A percentile compares a stretch with the other conserved stretches of the same genome.
These are phyloP conservation scores for Phytopythium chamaehyphon DNA, from an alignment of 352 stramenopile species.

Conservation along the genomic window DNA sequence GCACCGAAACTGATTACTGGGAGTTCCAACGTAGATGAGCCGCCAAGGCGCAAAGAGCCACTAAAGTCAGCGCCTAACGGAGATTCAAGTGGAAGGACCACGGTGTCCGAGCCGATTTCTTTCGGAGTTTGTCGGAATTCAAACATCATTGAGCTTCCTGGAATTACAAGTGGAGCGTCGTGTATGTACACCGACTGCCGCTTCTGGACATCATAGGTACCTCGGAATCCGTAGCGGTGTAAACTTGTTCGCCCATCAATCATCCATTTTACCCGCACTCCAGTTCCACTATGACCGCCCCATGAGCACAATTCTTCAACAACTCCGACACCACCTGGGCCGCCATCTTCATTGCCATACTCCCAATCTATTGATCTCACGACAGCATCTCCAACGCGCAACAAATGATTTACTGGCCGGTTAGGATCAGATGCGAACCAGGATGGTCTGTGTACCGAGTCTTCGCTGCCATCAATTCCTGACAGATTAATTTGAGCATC, in stretches of 20 bases:
- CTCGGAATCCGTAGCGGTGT: conserved; percentile 65
- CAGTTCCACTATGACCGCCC: conserved; percentile 39
- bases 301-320: conserved; percentile 56
- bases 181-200: conserved; percentile 10
- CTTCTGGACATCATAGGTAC: conserved; percentile 56
- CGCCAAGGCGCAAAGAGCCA: conserved; percentile 23
- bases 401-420: conserved; percentile 17
- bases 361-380: conserved; percentile 64
- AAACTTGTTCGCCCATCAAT: conserved; percentile 25
- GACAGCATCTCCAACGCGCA: conserved; percentile 47
- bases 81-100: conserved; percentile 5
- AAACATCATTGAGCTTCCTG: conserved; percentile 36
- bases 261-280: conserved; percentile 56
- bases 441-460: conserved; percentile 19
- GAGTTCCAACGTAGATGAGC: conserved; percentile 12
- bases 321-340: conserved; percentile 43
- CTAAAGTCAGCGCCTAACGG: conserved; percentile 23
- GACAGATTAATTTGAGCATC: conserved; percentile 14
- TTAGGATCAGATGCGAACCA: conserved; percentile 36
- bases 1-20: conserved; percentile 6
- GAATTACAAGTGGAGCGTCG: conserved; percentile 40
- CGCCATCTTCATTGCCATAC: conserved; percentile 73
- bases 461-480: conserved; percentile 28
- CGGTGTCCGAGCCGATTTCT: neutral
- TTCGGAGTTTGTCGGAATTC: conserved; percentile 1